A percentile compares a stretch with the other conserved stretches of the same genome.
Conservation (phyloP, 75 land plant genomes). For the Cupressus sempervirens region DNA sequence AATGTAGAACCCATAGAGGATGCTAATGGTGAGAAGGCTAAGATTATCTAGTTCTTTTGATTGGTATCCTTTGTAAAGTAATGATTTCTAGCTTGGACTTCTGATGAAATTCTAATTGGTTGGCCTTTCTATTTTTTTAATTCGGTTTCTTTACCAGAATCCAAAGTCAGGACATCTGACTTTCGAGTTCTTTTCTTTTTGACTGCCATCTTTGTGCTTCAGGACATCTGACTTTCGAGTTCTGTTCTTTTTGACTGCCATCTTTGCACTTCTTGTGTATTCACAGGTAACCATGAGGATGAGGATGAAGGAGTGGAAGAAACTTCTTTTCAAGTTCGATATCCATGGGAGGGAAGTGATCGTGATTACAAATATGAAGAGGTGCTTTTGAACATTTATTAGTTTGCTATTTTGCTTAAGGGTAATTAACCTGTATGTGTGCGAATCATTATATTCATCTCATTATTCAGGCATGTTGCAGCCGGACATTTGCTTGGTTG, state of each 20-base stretch:
- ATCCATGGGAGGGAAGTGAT: slow-evolving; percentile 91
- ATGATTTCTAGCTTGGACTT: background rate
- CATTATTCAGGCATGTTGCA: background rate
- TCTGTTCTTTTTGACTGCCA: background rate
- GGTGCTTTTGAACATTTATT: slow-evolving; percentile 30
- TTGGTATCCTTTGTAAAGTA: background rate
- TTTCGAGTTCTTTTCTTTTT: background rate
- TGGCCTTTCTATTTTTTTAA: background rate
- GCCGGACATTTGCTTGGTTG: background rate
- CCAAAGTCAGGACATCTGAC: background rate
- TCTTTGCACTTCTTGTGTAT: background rate
- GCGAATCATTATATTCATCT: background rate
- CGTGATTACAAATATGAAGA: slow-evolving; percentile 89
- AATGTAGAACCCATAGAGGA: slow-evolving; percentile 41
- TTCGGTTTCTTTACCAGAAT: background rate
- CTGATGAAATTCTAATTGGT: background rate
- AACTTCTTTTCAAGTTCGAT: slow-evolving; percentile 33
- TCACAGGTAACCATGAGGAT: slow-evolving; percentile 26
- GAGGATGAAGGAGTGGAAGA: slow-evolving; percentile 81
- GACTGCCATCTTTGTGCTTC: background rate
- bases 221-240: no score
- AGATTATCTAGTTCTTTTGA: background rate
- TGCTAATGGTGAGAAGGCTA: slow-evolving; percentile 27
- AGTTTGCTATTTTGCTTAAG: background rate
- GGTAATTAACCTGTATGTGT: background rate